phyloP scores from a whole-genome alignment of 2,329 filamentous ascomycete species.

The Nothopassalora personata region DNA sequence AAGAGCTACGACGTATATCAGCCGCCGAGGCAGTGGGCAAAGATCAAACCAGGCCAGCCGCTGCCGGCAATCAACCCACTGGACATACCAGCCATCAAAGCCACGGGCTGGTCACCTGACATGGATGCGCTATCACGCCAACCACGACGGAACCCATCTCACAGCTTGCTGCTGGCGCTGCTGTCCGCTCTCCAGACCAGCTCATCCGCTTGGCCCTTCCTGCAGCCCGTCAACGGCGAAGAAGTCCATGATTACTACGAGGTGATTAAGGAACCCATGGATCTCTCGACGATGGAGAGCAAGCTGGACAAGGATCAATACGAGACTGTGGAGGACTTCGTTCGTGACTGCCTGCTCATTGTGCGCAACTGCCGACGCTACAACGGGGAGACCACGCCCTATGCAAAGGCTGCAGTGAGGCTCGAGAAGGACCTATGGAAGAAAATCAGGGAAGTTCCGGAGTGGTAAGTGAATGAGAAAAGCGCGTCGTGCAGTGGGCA shows the following conservation, averaged over 20 bases:
- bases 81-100: slow-evolving; percentile 77
- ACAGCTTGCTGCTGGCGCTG: slow-evolving; percentile 86
- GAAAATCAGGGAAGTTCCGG: slow-evolving; percentile 83
- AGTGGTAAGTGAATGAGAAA: slow-evolving; percentile 55
- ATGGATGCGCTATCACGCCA: slow-evolving; percentile 97
- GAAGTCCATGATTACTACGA: slow-evolving; percentile 99
- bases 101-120: slow-evolving; percentile 89
- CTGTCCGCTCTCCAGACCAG: slow-evolving; percentile 96
- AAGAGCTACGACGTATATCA: slow-evolving; percentile 82
- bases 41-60: slow-evolving; percentile 43
- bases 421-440: slow-evolving; percentile 93
- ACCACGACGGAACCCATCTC: slow-evolving; percentile 91
- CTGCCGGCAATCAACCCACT: slow-evolving; percentile 75
- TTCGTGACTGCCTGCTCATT: slow-evolving; percentile 79
- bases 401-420: slow-evolving; percentile 91
- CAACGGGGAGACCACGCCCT: slow-evolving; percentile 91
- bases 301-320: slow-evolving; percentile 94
- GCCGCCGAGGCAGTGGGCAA: slow-evolving; percentile 81
- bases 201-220: slow-evolving; percentile 87
- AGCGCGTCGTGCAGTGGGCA: background rate
- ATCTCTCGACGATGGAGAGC: slow-evolving; percentile 88
- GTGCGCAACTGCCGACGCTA: slow-evolving; percentile 95
- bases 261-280: slow-evolving; percentile 97
- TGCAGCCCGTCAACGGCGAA: slow-evolving; percentile 87
- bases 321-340: slow-evolving; percentile 84